Percentiles rank a stretch among this genome's conserved stretches.
These are phyloP conservation scores for Saitozyma sp. DNA, from an alignment of 768 basidiomycete genomes.

Conservation along the genomic window DNA sequence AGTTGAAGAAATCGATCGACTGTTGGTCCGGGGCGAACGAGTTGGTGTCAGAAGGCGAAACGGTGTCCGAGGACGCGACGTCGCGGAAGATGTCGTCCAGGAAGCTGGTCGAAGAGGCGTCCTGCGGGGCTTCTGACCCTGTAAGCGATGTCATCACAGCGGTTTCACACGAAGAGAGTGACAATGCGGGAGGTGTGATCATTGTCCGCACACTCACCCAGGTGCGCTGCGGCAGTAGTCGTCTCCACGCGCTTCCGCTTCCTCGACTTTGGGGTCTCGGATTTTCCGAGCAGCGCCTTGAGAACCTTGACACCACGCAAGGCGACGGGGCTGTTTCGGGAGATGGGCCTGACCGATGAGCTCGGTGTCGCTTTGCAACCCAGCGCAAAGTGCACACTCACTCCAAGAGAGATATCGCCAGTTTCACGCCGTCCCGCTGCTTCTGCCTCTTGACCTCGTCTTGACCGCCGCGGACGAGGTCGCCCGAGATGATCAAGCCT, in stretches of 20 bases:
- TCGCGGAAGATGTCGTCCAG: no score
- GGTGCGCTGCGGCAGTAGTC: no score
- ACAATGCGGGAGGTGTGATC: no score
- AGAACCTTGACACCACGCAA: slow-evolving; percentile 26
- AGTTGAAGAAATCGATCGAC: slow-evolving; percentile 16
- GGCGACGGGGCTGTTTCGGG: slow-evolving; percentile 16
- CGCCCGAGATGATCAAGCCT: slow-evolving; percentile 21
- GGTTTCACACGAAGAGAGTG: no score
- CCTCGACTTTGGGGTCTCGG: slow-evolving; percentile 1
- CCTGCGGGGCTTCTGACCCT: no score
- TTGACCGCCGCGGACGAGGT: slow-evolving; percentile 9
- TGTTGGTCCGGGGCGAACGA: background rate
- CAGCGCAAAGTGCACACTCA: slow-evolving; percentile 7
- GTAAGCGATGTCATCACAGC: no score
- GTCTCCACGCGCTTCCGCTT: slow-evolving; percentile 7
- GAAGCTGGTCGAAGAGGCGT: no score
- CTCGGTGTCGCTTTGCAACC: background rate
- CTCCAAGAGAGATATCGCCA: slow-evolving; percentile 18
- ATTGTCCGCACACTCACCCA: no score
- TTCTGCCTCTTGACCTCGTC: background rate
- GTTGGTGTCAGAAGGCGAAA: no score
- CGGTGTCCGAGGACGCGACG: no score
- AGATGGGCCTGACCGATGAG: slow-evolving; percentile 9
- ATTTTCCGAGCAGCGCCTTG: slow-evolving; percentile 18
- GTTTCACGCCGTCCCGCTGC: slow-evolving; percentile 12